Base-by-base conservation (phyloP, 75 land plant species). In the Cunninghamia lanceolata region DNA sequence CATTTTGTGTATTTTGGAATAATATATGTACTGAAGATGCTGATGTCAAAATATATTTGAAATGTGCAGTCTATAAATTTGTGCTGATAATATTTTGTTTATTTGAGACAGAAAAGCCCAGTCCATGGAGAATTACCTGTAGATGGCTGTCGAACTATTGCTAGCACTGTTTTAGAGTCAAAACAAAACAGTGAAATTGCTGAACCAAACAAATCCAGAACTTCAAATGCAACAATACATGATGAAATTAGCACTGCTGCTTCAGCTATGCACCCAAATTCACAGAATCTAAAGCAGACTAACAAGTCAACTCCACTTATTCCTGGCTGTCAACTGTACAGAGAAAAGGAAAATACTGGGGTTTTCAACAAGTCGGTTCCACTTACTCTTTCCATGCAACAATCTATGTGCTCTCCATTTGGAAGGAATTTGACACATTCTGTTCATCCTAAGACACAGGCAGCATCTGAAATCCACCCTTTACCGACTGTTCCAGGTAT, bases 231-330 rank as follows among this genome's bases (percentile, higher is more conserved):
- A 78, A 88, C 90, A 73, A 88, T 86, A 36, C 88, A 82, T 81
- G 91, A 88, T 82, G 95, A 94, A 52, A 90, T 86, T 66, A 83
- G 86, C 30, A 34, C 70, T 21, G 15, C 86, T 30, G 85, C 63
- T 40, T 83, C 95, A 59, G 73, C 82, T 16, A 82, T 88, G 43
- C 80, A 85, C 1, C 83, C 84, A 28, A 79, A 42, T 89, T 84
- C 87, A 53, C 91, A 88, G 50, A 92, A 88, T 53, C 79, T 83
- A 0, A 71, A 46, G 54, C 91, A 89, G 42, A 75, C 89, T 63
- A 88, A 87, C 38, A 87, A 84, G 68, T 4, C 74, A 19, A 79
- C 42, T 56, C 50, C 85, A 17, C 89, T 45, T 80, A 80, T 45
- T 9, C 52, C 82, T 80, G 82, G 46, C 82, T 80, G 85, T 87